A percentile compares a stretch with the other conserved stretches of the same genome.
Conservation (phyloP, 1,284 basidiomycete species). For the Cystobasidium sp. region DNA sequence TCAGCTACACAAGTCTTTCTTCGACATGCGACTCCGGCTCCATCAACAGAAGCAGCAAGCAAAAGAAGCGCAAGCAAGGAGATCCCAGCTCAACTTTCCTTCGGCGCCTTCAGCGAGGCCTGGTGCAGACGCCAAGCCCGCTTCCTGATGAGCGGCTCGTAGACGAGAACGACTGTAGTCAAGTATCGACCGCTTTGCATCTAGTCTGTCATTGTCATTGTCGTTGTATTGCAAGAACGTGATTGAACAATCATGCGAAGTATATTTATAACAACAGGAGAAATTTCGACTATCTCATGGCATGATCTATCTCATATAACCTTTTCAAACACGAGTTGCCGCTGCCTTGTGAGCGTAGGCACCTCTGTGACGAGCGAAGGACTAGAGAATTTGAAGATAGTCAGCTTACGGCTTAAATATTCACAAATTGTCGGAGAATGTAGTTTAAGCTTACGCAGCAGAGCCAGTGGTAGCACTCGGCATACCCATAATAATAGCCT, state of each 20-base stretch:
- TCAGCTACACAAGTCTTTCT: constrained; percentile 37
- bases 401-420: constrained; percentile 33
- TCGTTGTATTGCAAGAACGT: constrained; percentile 16
- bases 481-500: constrained; percentile 99
- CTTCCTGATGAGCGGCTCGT: background rate
- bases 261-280: constrained; percentile 37
- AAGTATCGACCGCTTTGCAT: background rate
- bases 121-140: background rate
- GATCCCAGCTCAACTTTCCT: constrained; percentile 22
- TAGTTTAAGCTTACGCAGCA: constrained; percentile 65
- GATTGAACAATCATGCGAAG: background rate
- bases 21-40: constrained; percentile 24
- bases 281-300: background rate
- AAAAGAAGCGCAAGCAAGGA: constrained; percentile 25
- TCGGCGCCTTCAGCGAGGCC: constrained; percentile 12
- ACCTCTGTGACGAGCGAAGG: constrained; percentile 50
- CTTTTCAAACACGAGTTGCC: constrained; percentile 51
- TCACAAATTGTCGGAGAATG: constrained; percentile 26
- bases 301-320: background rate
- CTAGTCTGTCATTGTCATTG: background rate
- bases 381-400: constrained; percentile 33
- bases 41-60: constrained; percentile 21
- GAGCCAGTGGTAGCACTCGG: constrained; percentile 95
- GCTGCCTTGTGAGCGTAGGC: constrained; percentile 48
- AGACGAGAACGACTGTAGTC: background rate